Base-by-base conservation (phyloP, 768 basidiomycete species). In the Trametes cinnabarina region DNA sequence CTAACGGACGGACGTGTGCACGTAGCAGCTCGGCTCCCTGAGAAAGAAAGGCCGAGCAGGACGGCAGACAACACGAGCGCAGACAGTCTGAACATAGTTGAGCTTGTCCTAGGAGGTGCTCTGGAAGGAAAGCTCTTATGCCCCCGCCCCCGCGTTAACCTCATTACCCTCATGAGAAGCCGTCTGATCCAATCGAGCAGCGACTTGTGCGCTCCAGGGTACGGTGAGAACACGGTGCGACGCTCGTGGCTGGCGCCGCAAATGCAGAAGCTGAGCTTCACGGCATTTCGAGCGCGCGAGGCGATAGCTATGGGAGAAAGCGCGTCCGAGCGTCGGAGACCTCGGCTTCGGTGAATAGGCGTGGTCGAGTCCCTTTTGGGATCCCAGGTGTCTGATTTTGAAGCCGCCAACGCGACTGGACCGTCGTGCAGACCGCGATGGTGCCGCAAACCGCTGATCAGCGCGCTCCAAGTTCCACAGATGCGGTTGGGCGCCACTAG, bases 1-100 rank as follows among this genome's bases (percentile, higher is more conserved):
- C 68, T 64, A 22, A 68, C 47, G 10, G 58, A 41, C 1, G 67
- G 68, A 6, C 65, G 47, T 0, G 47, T 47, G 43, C 68, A 69
- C 4, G 40, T 41, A 40, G 52, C 61, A n/a, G 61, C 46, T 40
- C 32, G 7, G 20, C 25, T 42, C 9, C 41, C 39, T 23, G 47
- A 34, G 9, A 25, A 37, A 26, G 26, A 44, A 23, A 61, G n/a
- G 11, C 47, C 23, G n/a, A 60, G 37, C 15, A 58, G 22, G 41
- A 58, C 34, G 42, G 37, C 35, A 39, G 35, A 28, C 22, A 55
- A 17, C 25, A 47, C 20, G 40, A 51, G 32, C 32, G 23, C 46
- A 26, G 14, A 17, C 10, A 53, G 42, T 20, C 20, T 15, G 20
- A 44, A 17, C 37, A 41, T 8, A 11, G 7, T n/a, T 37, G n/a